Percentiles rank a stretch among this genome's conserved stretches.
Evolutionary conservation across 2,329 filamentous ascomycete species (phyloP).

Genomic region (Alternaria ethzedia): DNA sequence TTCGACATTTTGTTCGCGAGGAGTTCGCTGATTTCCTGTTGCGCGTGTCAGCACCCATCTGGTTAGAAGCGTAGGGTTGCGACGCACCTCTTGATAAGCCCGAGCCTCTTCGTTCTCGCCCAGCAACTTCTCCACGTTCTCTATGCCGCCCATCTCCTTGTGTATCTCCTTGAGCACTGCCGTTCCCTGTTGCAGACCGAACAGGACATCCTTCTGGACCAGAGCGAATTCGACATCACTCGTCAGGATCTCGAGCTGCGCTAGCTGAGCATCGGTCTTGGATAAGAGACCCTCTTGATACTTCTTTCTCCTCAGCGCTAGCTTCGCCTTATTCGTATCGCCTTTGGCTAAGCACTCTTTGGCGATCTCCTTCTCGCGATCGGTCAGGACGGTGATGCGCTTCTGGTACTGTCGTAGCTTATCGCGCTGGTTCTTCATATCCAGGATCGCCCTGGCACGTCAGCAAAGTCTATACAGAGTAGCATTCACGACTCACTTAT

Average conservation of each 20-base stretch:
- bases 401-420: constrained; percentile 96
- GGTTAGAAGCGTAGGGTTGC: constrained; percentile 25
- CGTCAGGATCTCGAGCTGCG: constrained; percentile 87
- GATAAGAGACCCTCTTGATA: constrained; percentile 90
- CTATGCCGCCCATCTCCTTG: constrained; percentile 92
- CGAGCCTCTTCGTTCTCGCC: constrained; percentile 88
- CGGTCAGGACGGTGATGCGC: constrained; percentile 83
- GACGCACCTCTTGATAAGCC: constrained; percentile 80
- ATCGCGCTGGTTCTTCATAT: constrained; percentile 97
- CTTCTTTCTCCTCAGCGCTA: constrained; percentile 92
- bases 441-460: constrained; percentile 80
- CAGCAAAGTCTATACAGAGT: constrained; percentile 4
- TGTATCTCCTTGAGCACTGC: constrained; percentile 89
- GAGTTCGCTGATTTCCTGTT: constrained; percentile 89
- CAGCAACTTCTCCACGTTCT: constrained; percentile 93
- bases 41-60: constrained; percentile 3
- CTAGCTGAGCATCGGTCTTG: constrained; percentile 93
- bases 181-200: constrained; percentile 90
- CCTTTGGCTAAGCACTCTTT: constrained; percentile 79
- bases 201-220: constrained; percentile 95
- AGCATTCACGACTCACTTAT: constrained; percentile 68
- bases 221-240: constrained; percentile 92
- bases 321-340: constrained; percentile 80
- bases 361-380: constrained; percentile 86
- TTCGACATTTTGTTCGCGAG: constrained; percentile 87